Evolutionary conservation across 2,329 filamentous ascomycete species (phyloP), one percentile per base, ranked within the genome.

Genomic region (Coleophoma cylindrospora): DNA sequence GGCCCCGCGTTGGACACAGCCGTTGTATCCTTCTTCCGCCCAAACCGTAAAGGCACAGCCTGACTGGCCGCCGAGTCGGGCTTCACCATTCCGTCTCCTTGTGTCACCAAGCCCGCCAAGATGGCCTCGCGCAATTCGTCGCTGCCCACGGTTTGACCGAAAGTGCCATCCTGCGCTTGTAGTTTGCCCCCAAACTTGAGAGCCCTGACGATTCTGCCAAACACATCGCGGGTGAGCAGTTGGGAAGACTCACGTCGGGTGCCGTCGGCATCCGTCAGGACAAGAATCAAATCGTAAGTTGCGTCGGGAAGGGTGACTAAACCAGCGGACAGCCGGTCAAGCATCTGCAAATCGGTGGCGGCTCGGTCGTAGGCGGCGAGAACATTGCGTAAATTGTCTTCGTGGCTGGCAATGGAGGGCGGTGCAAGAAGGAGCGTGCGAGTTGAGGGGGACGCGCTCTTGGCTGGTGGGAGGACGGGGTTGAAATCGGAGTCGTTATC

Each of bases 271-370:
- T 91, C 89, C 56, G 88, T 86, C 55, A 97, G 83, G 48, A 99
- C 79, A 44, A 96, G 80, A 40, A 97, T 80, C 40, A 87, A 71
- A 66, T 95, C 89, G 74, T 99, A 99, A 49, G 88, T 87, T 45
- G 81, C 74, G 48, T 80, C 60, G 1, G 91, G 87, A 0, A 99
- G 83, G 8, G 83, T 75, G 50, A 94, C 89, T 36, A 96, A 76
- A 54, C 90, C 90, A 34, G 88, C 81, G 2, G 88, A 83, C 38
- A 99, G 80, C 47, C 94, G 89, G 72, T 99, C 94, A 54, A 99
- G 87, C 94, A 99, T 99, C 70, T 97, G 94, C 48, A 99, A 77
- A 66, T 99, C 94, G 54, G 91, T 92, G 43, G 79, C 75, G 56
- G 78, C 73, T 64, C 90, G 86, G 68, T 94, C 84, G 72, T 89